phyloP scores from a whole-genome alignment of 176 grass and related monocot genomes.

The Tillandsia fasciculata region DNA sequence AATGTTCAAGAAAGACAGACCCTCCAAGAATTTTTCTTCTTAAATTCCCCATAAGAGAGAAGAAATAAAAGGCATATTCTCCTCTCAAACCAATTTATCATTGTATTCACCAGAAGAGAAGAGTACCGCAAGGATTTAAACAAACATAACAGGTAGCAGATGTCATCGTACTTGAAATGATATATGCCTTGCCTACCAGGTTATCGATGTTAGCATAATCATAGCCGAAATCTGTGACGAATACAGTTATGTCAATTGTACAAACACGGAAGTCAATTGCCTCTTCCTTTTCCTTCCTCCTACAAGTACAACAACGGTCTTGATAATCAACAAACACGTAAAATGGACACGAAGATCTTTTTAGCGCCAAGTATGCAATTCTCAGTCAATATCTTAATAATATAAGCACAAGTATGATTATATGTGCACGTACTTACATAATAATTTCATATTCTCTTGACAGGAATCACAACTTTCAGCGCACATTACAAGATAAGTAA shows the following conservation, averaged over 20 bases:
- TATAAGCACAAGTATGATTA: too few relatives aligned
- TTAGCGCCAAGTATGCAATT: too few relatives aligned
- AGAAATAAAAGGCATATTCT: not conserved
- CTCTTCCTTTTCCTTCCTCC: constrained; percentile 5
- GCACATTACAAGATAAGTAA: too few relatives aligned
- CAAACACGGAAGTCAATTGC: constrained; percentile 4
- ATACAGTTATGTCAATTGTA: constrained; percentile 9
- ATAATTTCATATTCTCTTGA: too few relatives aligned
- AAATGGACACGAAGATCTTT: too few relatives aligned
- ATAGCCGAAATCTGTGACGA: not conserved
- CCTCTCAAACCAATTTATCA: not conserved
- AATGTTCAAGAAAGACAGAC: not conserved
- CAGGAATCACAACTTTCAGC: too few relatives aligned
- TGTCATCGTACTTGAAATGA: constrained; percentile 1
- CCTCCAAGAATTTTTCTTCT: not conserved
- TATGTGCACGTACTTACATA: too few relatives aligned
- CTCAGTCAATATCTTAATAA: too few relatives aligned
- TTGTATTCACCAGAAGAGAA: not conserved
- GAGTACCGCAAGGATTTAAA: not conserved
- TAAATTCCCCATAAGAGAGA: not conserved
- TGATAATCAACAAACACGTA: not conserved
- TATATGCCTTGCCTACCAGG: not conserved
- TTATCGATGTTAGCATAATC: constrained; percentile 3
- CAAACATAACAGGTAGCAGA: not conserved
- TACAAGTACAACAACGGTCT: constrained; percentile 6